phyloP scores from a whole-genome alignment of 176 grass and related monocot genomes.

The Chloris gayana region DNA sequence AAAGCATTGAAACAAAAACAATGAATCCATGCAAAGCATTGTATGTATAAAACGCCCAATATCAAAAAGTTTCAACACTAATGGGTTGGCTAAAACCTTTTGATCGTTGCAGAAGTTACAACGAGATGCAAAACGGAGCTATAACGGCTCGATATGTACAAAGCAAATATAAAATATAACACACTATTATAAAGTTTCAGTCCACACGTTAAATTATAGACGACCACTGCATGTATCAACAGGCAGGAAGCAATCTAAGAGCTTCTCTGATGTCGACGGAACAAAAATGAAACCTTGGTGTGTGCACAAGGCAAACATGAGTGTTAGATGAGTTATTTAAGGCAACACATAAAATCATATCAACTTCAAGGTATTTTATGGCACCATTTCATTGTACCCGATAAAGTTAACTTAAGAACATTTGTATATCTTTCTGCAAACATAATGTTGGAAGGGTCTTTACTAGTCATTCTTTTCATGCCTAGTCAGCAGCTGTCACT shows the following conservation, averaged over 20 bases:
- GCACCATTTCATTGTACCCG: neutral
- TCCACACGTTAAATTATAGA: neutral
- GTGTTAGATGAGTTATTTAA: neutral
- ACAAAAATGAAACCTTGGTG: neutral
- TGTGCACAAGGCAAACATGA: neutral
- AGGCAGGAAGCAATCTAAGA: neutral
- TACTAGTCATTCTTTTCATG: neutral
- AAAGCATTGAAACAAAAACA: no score
- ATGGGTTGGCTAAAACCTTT: conserved; percentile 27
- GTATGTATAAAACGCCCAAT: neutral
- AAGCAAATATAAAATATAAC: neutral
- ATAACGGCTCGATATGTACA: neutral
- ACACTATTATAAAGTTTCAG: conserved; percentile 17
- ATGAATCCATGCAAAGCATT: neutral
- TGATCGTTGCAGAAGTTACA: neutral
- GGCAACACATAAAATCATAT: neutral
- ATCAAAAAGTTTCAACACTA: neutral
- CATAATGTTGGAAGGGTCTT: neutral
- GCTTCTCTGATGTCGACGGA: neutral
- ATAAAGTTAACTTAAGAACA: neutral
- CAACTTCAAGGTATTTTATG: neutral
- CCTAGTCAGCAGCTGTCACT: neutral
- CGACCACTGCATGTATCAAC: neutral
- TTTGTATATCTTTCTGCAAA: neutral
- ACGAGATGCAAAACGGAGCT: conserved; percentile 1